Base-by-base conservation (phyloP, 331 rosid genomes). In the Arachis monticola region DNA sequence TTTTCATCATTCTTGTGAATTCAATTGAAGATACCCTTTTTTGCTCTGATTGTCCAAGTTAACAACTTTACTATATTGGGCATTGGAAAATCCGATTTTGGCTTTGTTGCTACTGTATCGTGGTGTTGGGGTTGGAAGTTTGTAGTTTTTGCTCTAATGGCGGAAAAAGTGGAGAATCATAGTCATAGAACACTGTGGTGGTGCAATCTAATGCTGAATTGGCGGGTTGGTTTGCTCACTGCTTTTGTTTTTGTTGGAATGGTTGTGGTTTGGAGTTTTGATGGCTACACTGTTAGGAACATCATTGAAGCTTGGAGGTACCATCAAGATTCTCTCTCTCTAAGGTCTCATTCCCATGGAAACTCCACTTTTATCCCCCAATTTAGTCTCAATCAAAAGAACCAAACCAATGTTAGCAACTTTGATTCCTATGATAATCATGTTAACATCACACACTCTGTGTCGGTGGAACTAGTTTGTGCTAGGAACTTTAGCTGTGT, bases 261-360 rank as follows among this genome's bases (percentile, higher is more conserved):
- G 85, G 70, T 91, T 7, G 77, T 77, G 10, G 80, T 91, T 81
- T 93, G 96, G 98, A 86, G 92, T 66, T 30, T 86, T 57, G 93
- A 87, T 77, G 96, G 85, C 3, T 73, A 72, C 77, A 85, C 90
- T 69, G 53, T 91, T 51, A 80, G 71, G 55, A 83, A 53, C 82
- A 69, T 87, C 61, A 56, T 91, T 59, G 76, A 86, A 67, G 77
- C 79, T 70, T 91, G 93, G 80, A 86, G 74, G 76, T 78, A 87
- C 41, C 73, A 71, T 62, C 92, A 85, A 62, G 89, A 80, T 74
- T 82, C 78, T 17, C 44, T 77, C 30, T 59, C 82, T 48, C 40
- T 79, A 12, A 88, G 67, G 79, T 80, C 74, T 41, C 79, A 76
- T 67, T 51, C 81, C 47, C 73, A 62, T 51, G 74, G 66, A 41